These are phyloP conservation scores for Wickerhamiella sorbophila DNA, from an alignment of 805 yeast genomes.

Conservation along the genomic window DNA sequence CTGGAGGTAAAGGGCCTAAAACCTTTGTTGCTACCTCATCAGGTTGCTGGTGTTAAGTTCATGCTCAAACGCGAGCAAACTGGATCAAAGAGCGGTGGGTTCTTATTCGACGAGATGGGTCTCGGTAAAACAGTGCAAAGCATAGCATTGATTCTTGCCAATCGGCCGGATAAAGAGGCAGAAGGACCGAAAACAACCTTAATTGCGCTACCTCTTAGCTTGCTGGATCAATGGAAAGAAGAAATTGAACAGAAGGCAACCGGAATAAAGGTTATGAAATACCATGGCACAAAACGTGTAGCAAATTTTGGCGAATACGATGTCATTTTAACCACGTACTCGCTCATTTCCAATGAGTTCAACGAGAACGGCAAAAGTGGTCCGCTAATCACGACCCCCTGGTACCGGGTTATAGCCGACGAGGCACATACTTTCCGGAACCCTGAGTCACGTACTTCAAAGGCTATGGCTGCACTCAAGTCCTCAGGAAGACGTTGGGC, in stretches of 20 bases:
- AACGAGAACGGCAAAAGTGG: slow-evolving; percentile 8
- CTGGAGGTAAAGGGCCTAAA: slow-evolving; percentile 26
- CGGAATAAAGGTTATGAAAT: slow-evolving; percentile 17
- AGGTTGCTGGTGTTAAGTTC: slow-evolving; percentile 32
- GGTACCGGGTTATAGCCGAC: slow-evolving; percentile 48
- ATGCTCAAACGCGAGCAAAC: slow-evolving; percentile 28
- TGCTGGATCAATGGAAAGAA: slow-evolving; percentile 30
- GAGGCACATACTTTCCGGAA: slow-evolving; percentile 54
- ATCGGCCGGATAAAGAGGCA: slow-evolving; percentile 8
- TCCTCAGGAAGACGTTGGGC: slow-evolving; percentile 37
- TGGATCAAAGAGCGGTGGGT: slow-evolving; percentile 33
- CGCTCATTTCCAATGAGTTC: slow-evolving; percentile 21
- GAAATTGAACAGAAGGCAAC: slow-evolving; percentile 30
- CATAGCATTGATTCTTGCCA: slow-evolving; percentile 44
- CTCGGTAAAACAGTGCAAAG: slow-evolving; percentile 77
- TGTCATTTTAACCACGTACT: slow-evolving; percentile 27
- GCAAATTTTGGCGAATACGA: slow-evolving; percentile 18
- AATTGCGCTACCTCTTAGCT: slow-evolving; percentile 31
- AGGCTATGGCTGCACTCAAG: slow-evolving; percentile 32
- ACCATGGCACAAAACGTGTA: slow-evolving; percentile 24
- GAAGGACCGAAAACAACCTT: slow-evolving; percentile 24
- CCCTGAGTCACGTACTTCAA: slow-evolving; percentile 31
- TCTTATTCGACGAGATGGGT: slow-evolving; percentile 86
- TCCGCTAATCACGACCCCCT: slow-evolving; percentile 21
- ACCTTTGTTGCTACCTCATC: slow-evolving; percentile 33